phyloP scores from a whole-genome alignment of 108 stramenopile genomes.

The Epithemia pelagica region DNA sequence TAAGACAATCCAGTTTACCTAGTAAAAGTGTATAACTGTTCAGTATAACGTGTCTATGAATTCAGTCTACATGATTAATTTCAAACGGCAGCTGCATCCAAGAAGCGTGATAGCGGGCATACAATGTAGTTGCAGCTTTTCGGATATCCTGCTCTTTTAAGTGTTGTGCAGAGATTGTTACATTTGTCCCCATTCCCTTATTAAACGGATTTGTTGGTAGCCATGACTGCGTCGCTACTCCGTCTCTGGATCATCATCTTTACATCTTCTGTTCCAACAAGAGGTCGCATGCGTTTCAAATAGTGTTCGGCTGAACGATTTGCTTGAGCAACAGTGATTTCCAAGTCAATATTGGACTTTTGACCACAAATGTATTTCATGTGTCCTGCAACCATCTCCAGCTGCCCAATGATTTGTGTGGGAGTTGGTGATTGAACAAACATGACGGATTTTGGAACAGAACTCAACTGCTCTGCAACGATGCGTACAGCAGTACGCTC shows the following conservation, averaged over 20 bases:
- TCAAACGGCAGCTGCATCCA: too few relatives aligned
- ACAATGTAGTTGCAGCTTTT: too few relatives aligned
- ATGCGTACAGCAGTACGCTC: constrained; percentile 85
- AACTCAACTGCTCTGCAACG: constrained; percentile 67
- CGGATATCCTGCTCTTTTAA: not conserved
- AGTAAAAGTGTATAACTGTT: too few relatives aligned
- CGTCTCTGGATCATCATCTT: constrained; percentile 1
- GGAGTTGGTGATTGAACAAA: constrained; percentile 67
- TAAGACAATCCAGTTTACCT: too few relatives aligned
- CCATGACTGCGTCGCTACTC: not conserved
- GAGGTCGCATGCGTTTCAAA: constrained; percentile 17
- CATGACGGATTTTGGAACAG: constrained; percentile 74
- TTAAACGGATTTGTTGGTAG: not conserved
- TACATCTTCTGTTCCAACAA: not conserved
- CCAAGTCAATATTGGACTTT: constrained; percentile 53
- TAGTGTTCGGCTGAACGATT: constrained; percentile 59
- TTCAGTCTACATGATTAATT: too few relatives aligned
- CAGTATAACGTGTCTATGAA: too few relatives aligned
- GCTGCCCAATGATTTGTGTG: constrained; percentile 72
- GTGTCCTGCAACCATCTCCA: constrained; percentile 70
- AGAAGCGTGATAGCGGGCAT: too few relatives aligned
- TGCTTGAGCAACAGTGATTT: constrained; percentile 66
- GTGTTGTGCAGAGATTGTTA: not conserved
- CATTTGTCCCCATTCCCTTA: too few relatives aligned
- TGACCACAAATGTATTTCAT: constrained; percentile 70